These are phyloP conservation scores for Zygosaccharomyces pseudorouxii DNA, from an alignment of 805 yeast genomes.

Conservation along the genomic window DNA sequence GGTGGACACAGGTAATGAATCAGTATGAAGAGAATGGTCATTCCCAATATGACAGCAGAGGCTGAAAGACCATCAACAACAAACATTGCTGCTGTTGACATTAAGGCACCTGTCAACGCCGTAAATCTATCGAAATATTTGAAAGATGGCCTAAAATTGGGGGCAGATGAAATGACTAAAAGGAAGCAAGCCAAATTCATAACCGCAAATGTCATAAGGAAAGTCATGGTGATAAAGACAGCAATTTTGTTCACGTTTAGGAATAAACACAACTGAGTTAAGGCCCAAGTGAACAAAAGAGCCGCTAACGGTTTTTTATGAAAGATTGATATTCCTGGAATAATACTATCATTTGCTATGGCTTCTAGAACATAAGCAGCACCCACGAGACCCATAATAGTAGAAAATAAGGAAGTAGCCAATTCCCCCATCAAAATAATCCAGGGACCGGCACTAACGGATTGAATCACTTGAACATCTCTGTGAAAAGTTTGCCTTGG, in stretches of 20 bases:
- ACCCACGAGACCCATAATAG: slow-evolving; percentile 92
- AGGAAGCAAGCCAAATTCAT: slow-evolving; percentile 92
- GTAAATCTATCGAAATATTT: slow-evolving; percentile 77
- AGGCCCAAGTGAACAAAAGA: slow-evolving; percentile 68
- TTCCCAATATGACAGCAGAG: slow-evolving; percentile 59
- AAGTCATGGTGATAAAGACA: slow-evolving; percentile 94
- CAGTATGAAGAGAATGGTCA: slow-evolving; percentile 61
- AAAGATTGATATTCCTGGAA: slow-evolving; percentile 72
- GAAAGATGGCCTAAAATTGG: slow-evolving; percentile 97
- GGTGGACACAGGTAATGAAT: slow-evolving; percentile 94
- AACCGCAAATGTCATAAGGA: slow-evolving; percentile 90
- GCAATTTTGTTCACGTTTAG: slow-evolving; percentile 94
- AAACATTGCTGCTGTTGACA: slow-evolving; percentile 82
- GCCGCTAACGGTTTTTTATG: slow-evolving; percentile 63
- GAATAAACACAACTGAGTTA: slow-evolving; percentile 80
- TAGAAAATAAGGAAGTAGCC: slow-evolving; percentile 85
- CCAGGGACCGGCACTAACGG: slow-evolving; percentile 63
- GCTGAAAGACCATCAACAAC: slow-evolving; percentile 92
- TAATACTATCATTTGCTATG: slow-evolving; percentile 77
- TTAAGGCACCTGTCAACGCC: slow-evolving; percentile 68
- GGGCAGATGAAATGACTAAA: slow-evolving; percentile 85
- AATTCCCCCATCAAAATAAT: slow-evolving; percentile 83
- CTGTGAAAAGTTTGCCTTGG: slow-evolving; percentile 72
- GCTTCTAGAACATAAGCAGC: slow-evolving; percentile 91
- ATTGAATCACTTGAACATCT: slow-evolving; percentile 83